Conservation (phyloP, 1,139 yeast species). For the Candida buenavistaensis region DNA sequence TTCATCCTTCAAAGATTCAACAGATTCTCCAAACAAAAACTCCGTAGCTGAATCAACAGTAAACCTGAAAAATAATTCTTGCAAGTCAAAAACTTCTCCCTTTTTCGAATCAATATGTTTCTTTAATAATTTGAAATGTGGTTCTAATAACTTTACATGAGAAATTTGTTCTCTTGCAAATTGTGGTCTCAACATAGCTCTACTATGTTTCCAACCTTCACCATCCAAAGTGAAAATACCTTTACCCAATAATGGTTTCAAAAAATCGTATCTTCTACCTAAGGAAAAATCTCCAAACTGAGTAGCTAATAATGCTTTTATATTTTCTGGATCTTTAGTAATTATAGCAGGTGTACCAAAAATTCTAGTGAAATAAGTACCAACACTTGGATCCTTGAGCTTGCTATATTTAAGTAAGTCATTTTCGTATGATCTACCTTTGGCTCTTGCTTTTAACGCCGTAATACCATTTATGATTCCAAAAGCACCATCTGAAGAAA, state of each 20-base stretch:
- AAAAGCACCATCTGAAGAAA: constrained; percentile 17
- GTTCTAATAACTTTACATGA: constrained; percentile 45
- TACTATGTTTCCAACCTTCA: constrained; percentile 54
- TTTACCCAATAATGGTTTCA: constrained; percentile 48
- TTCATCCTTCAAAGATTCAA: constrained; percentile 31
- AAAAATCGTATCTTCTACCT: constrained; percentile 41
- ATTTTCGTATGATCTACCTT: too few species aligned
- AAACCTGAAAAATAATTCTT: constrained; percentile 35
- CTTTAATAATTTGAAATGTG: constrained; percentile 39
- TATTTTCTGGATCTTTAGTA: constrained; percentile 31
- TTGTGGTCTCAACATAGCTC: constrained; percentile 56
- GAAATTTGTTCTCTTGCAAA: constrained; percentile 53
- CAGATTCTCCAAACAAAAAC: constrained; percentile 40
- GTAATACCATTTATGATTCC: constrained; percentile 17
- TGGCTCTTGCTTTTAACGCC: constrained; percentile 14
- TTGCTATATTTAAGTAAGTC: too few species aligned
- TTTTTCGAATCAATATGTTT: constrained; percentile 26
- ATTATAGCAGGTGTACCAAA: constrained; percentile 20
- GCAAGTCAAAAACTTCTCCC: constrained; percentile 33
- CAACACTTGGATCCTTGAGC: constrained; percentile 12
- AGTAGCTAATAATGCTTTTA: constrained; percentile 37
- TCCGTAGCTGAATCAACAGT: constrained; percentile 45
- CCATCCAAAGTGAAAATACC: constrained; percentile 59
- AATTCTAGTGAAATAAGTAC: constrained; percentile 16
- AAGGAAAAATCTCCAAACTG: constrained; percentile 51